phyloP scores from a whole-genome alignment of 2,329 filamentous ascomycete species.

The Berkeleyomyces basicola region DNA sequence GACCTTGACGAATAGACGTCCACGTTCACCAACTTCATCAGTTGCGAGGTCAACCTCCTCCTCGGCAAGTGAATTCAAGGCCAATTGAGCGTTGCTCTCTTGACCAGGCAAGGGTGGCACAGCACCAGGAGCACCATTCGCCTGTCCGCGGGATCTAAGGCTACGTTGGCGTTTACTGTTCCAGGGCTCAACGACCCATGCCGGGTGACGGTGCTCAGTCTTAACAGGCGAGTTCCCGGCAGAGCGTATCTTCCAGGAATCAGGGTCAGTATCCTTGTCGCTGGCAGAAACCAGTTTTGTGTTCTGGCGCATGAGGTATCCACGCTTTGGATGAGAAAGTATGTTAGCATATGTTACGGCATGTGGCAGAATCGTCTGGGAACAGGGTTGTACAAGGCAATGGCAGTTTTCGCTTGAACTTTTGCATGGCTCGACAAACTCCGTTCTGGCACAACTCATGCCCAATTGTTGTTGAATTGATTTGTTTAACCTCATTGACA shows the following conservation, averaged over 20 bases:
- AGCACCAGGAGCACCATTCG: slow-evolving; percentile 34
- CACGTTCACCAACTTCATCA: slow-evolving; percentile 72
- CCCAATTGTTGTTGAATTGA: neutral
- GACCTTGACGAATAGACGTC: slow-evolving; percentile 94
- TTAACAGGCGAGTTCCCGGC: slow-evolving; percentile 55
- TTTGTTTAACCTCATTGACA: slow-evolving; percentile 1
- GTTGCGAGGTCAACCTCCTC: slow-evolving; percentile 45
- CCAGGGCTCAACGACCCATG: slow-evolving; percentile 96
- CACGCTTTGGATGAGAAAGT: slow-evolving; percentile 56
- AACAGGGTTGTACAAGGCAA: slow-evolving; percentile 2
- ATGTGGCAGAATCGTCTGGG: slow-evolving; percentile 10
- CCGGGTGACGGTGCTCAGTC: slow-evolving; percentile 58
- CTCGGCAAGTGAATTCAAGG: slow-evolving; percentile 51
- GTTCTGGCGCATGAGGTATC: slow-evolving; percentile 96
- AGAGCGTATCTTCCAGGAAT: slow-evolving; percentile 35
- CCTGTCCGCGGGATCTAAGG: slow-evolving; percentile 27
- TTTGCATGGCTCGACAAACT: neutral
- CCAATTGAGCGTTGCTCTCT: slow-evolving; percentile 51
- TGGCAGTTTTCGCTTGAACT: slow-evolving; percentile 3
- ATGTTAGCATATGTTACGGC: slow-evolving; percentile 41
- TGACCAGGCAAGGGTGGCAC: slow-evolving; percentile 77
- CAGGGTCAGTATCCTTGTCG: slow-evolving; percentile 47
- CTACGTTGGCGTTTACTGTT: slow-evolving; percentile 62
- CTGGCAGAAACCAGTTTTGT: slow-evolving; percentile 94
- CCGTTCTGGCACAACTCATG: slow-evolving; percentile 1